Conservation (phyloP, 805 yeast genomes). For the Metschnikowia lachancei region DNA sequence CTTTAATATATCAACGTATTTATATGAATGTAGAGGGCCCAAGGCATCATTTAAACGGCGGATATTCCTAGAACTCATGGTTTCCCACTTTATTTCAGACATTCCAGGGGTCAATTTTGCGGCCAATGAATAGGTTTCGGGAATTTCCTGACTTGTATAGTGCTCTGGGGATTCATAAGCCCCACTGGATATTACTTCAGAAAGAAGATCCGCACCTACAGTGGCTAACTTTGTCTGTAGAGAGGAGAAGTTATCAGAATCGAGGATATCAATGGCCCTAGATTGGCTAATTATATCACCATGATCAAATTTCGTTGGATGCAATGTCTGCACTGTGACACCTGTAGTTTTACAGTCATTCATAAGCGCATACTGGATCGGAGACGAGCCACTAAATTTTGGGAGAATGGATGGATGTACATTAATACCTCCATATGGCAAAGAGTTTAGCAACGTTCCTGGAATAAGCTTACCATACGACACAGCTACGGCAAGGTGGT, state of each 20-base stretch:
- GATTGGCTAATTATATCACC: constrained; percentile 71
- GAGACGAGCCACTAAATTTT: constrained; percentile 80
- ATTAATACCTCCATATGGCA: constrained; percentile 71
- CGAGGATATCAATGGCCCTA: constrained; percentile 36
- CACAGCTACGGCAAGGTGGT: constrained; percentile 80
- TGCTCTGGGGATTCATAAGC: constrained; percentile 19
- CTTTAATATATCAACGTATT: constrained; percentile 33
- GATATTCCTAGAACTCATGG: constrained; percentile 35
- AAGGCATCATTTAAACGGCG: constrained; percentile 47
- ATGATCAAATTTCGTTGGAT: constrained; percentile 79
- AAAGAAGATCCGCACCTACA: constrained; percentile 61
- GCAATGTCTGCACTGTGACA: constrained; percentile 84
- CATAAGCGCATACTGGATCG: constrained; percentile 75
- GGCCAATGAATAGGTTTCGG: constrained; percentile 51
- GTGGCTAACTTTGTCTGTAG: constrained; percentile 53
- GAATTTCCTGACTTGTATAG: constrained; percentile 15
- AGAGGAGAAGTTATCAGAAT: constrained; percentile 43
- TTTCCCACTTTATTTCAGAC: constrained; percentile 49
- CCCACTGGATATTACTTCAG: constrained; percentile 38
- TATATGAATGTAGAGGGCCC: constrained; percentile 54
- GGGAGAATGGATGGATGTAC: constrained; percentile 94
- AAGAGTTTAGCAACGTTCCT: constrained; percentile 42
- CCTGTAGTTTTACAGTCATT: constrained; percentile 67
- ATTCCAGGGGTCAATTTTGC: constrained; percentile 47
- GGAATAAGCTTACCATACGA: constrained; percentile 89